Evolutionary conservation across 768 basidiomycete species (phyloP).

Genomic region (Serendipita sp.): DNA sequence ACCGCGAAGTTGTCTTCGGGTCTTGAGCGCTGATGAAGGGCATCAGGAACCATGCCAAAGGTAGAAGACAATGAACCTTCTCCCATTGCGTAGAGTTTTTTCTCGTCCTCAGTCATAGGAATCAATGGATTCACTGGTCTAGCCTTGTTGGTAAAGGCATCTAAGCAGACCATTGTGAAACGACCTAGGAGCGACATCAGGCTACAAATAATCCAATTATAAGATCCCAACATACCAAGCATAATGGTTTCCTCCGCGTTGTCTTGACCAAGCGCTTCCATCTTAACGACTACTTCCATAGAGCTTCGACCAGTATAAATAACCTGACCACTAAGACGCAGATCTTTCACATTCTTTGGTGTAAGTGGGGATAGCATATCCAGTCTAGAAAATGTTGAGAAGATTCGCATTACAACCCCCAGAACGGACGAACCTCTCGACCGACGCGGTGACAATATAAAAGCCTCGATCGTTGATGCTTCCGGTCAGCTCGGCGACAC

Average conservation of each 20-base stretch:
- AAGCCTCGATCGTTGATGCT: conserved; percentile 46
- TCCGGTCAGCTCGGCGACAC: conserved; percentile 33
- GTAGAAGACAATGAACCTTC: conserved; percentile 30
- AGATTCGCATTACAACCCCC: neutral
- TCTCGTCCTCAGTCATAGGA: conserved; percentile 44
- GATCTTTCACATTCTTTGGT: conserved; percentile 32
- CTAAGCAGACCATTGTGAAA: conserved; percentile 81
- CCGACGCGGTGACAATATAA: conserved; percentile 72
- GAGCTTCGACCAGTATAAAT: conserved; percentile 61
- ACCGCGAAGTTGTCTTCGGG: conserved; percentile 34
- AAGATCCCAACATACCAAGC: conserved; percentile 29
- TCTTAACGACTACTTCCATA: conserved; percentile 75
- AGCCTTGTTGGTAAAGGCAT: conserved; percentile 47
- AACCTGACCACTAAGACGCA: conserved; percentile 64
- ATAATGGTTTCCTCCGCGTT: conserved; percentile 43
- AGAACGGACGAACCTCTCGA: conserved; percentile 39
- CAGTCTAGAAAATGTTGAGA: conserved; percentile 24
- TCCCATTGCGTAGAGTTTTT: conserved; percentile 43
- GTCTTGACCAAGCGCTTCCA: conserved; percentile 44
- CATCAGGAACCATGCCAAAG: neutral
- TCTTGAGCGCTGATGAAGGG: conserved; percentile 38
- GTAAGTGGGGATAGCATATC: conserved; percentile 46
- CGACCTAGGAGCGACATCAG: conserved; percentile 33
- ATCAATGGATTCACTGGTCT: conserved; percentile 45
- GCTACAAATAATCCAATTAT: conserved; percentile 3